These are phyloP conservation scores for Isochrysis galbana DNA, from an alignment of 78 protist genomes.

Conservation along the genomic window DNA sequence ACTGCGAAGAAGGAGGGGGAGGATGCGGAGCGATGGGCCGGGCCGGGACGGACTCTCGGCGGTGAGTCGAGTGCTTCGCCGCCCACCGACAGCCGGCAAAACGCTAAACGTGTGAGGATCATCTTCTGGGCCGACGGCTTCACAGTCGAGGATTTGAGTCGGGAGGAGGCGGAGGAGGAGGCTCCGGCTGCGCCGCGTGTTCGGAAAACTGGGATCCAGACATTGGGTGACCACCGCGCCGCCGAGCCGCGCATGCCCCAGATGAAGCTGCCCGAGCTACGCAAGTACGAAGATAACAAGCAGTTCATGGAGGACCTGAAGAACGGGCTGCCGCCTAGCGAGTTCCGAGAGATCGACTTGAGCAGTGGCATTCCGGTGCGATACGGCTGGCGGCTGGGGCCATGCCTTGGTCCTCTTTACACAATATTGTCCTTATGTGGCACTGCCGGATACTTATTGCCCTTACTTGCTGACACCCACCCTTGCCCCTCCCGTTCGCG, in stretches of 20 bases:
- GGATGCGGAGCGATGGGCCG: too few relatives aligned
- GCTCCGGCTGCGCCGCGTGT: neutral
- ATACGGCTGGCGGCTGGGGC: too few relatives aligned
- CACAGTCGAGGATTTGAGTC: neutral
- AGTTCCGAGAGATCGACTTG: neutral
- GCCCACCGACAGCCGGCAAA: neutral
- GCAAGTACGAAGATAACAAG: neutral
- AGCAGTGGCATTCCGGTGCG: neutral
- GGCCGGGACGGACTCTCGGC: neutral
- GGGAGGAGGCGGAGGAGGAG: neutral
- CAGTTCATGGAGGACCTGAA: conserved; percentile 2
- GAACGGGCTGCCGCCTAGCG: neutral
- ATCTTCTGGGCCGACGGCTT: conserved; percentile 8
- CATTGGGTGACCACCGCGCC: neutral
- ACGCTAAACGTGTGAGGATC: neutral
- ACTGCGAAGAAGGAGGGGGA: neutral
- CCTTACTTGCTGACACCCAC: too few relatives aligned
- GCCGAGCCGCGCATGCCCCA: neutral
- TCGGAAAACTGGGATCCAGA: neutral
- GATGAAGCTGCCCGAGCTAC: neutral
- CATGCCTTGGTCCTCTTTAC: too few relatives aligned
- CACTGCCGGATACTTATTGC: too few relatives aligned
- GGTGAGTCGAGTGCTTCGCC: neutral
- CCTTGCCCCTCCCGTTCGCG: too few relatives aligned
- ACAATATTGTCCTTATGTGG: too few relatives aligned